Percentiles rank a stretch among this genome's conserved stretches.
Conservation (phyloP, 192 early-diverging fungal species). For the Physocladia obscura region DNA sequence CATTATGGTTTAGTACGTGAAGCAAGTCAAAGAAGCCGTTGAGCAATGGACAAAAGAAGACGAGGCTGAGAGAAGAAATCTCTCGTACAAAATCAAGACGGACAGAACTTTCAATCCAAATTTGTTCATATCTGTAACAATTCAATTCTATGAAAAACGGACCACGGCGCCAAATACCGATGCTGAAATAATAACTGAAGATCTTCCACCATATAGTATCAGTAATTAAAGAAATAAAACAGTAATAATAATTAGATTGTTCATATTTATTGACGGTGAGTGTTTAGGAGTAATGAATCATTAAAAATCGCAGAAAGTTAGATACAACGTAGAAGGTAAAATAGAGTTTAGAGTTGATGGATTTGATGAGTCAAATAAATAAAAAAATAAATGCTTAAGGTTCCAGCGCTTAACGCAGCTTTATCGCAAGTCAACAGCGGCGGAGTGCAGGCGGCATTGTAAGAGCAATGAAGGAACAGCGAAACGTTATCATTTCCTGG, state of each 20-base stretch:
- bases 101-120: conserved; percentile 8
- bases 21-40: not conserved
- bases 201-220: conserved; percentile 4
- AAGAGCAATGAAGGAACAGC: no score
- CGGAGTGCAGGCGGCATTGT: conserved; percentile 41
- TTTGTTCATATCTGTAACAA: conserved; percentile 2
- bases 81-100: not conserved
- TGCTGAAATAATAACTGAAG: not conserved
- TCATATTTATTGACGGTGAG: no score
- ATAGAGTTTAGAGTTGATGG: no score
- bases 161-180: no score
- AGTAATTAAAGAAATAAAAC: no score
- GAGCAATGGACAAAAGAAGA: conserved; percentile 13
- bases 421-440: conserved; percentile 36
- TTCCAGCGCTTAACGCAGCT: conserved; percentile 35
- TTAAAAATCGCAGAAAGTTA: no score
- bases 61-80: conserved; percentile 4
- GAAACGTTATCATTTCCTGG: not conserved
- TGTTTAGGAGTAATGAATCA: no score
- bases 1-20: conserved; percentile 1
- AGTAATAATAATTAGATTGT: no score
- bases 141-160: conserved; percentile 12
- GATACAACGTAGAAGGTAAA: no score
- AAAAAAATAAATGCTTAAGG: conserved; percentile 39
- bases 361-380: no score